Conservation (phyloP, 495 filamentous ascomycete genomes). For the Trichodelitschia bisporula region DNA sequence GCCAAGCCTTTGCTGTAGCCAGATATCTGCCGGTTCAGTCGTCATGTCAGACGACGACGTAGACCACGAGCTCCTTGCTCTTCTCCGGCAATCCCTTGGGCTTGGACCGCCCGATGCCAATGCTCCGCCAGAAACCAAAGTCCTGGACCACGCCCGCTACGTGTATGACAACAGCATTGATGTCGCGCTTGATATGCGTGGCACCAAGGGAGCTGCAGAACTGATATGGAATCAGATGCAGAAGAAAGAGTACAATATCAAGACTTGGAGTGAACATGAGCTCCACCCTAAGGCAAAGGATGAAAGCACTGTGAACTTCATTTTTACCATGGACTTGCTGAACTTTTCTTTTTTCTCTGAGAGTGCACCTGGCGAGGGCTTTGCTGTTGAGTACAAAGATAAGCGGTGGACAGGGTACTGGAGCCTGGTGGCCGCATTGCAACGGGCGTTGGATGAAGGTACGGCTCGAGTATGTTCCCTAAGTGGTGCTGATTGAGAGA, state of each 20-base stretch:
- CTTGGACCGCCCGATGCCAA: constrained; percentile 10
- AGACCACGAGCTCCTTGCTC: constrained; percentile 66
- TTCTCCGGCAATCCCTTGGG: constrained; percentile 60
- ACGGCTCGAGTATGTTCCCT: constrained; percentile 6
- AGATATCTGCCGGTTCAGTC: too few species aligned
- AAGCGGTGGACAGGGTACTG: constrained; percentile 83
- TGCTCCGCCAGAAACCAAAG: constrained; percentile 45
- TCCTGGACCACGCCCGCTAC: constrained; percentile 60
- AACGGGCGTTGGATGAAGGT: constrained; percentile 79
- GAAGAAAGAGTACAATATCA: constrained; percentile 56
- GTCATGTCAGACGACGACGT: constrained; percentile 86
- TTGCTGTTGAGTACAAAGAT: constrained; percentile 55
- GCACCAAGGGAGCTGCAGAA: constrained; percentile 57
- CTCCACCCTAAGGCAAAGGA: constrained; percentile 69
- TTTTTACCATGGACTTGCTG: constrained; percentile 88
- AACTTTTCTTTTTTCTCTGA: constrained; percentile 96
- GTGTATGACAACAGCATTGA: constrained; percentile 87
- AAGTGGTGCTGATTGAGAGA: constrained; percentile 2
- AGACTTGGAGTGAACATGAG: constrained; percentile 68
- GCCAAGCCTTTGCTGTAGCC: too few species aligned
- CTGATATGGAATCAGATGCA: constrained; percentile 61
- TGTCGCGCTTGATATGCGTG: constrained; percentile 55
- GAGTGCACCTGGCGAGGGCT: constrained; percentile 21
- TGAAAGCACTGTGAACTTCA: constrained; percentile 59
- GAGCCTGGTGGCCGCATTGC: constrained; percentile 71